phyloP scores from a whole-genome alignment of 305 asterid species.

The Fraxinus nigra region DNA sequence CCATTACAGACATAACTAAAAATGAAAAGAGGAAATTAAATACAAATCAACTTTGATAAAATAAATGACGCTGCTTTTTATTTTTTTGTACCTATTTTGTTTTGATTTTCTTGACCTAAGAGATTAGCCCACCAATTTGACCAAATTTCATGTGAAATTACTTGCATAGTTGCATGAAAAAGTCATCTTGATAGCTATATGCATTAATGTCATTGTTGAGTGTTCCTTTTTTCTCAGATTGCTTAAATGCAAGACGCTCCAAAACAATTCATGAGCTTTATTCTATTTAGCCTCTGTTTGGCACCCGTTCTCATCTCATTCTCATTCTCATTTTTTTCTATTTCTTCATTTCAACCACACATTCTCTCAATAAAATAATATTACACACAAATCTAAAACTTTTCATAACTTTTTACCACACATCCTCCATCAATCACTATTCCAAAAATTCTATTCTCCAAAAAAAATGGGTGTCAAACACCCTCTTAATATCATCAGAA shows the following conservation, averaged over 20 bases:
- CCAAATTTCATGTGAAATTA: neutral
- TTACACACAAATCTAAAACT: no score
- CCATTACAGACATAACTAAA: neutral
- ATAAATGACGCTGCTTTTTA: neutral
- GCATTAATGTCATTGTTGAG: neutral
- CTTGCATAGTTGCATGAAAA: neutral
- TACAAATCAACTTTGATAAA: neutral
- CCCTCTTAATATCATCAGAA: neutral
- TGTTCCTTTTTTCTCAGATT: neutral
- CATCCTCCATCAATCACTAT: no score
- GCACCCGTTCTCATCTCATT: no score
- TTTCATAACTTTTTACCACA: no score
- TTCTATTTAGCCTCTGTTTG: neutral
- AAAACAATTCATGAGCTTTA: neutral
- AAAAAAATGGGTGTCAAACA: no score
- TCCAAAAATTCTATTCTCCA: no score
- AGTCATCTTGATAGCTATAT: neutral
- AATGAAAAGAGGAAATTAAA: neutral
- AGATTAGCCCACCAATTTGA: neutral
- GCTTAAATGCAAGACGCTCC: neutral
- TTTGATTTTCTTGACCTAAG: neutral
- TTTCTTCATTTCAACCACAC: no score
- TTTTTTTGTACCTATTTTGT: neutral
- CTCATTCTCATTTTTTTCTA: no score
- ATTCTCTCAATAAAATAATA: no score